phyloP scores from a whole-genome alignment of 306 rosid species.

The Bauhinia variegata region DNA sequence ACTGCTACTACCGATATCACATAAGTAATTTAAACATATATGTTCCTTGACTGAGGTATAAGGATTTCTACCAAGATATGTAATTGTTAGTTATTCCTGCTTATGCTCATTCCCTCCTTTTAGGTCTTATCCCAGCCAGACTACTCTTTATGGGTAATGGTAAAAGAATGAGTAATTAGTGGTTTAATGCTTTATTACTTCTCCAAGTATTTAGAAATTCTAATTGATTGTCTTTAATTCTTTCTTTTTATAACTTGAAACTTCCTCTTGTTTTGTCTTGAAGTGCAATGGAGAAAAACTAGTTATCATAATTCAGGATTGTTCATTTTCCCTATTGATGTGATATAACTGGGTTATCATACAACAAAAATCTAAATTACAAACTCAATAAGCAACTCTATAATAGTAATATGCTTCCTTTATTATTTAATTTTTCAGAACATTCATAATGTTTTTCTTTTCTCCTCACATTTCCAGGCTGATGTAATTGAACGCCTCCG shows the following conservation, averaged over 20 bases:
- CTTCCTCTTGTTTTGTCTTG: neutral
- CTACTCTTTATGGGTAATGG: slow-evolving; percentile 11
- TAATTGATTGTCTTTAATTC: slow-evolving; percentile 24
- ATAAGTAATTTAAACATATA: slow-evolving; percentile 23
- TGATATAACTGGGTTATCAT: slow-evolving; percentile 18
- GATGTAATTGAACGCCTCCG: slow-evolving; percentile 95
- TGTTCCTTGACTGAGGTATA: slow-evolving; percentile 5
- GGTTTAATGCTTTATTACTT: slow-evolving; percentile 14
- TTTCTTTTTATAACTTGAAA: slow-evolving; percentile 24
- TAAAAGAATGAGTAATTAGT: neutral
- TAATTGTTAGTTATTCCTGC: neutral
- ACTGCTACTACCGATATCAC: slow-evolving; percentile 30
- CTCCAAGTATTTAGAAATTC: slow-evolving; percentile 14
- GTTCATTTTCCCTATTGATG: slow-evolving; percentile 13
- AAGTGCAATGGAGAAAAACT: slow-evolving; percentile 4
- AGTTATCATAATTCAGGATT: slow-evolving; percentile 11
- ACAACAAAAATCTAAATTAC: slow-evolving; percentile 19
- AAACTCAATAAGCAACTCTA: slow-evolving; percentile 16
- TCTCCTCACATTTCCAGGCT: slow-evolving; percentile 56
- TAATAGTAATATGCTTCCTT: slow-evolving; percentile 14
- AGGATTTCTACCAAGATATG: neutral
- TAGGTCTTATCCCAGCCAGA: slow-evolving; percentile 18
- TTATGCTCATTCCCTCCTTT: neutral
- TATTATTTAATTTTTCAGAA: slow-evolving; percentile 33
- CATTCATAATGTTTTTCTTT: slow-evolving; percentile 35